phyloP scores from a whole-genome alignment of 2,329 filamentous ascomycete species.

The Exophiala lecanii-corni region DNA sequence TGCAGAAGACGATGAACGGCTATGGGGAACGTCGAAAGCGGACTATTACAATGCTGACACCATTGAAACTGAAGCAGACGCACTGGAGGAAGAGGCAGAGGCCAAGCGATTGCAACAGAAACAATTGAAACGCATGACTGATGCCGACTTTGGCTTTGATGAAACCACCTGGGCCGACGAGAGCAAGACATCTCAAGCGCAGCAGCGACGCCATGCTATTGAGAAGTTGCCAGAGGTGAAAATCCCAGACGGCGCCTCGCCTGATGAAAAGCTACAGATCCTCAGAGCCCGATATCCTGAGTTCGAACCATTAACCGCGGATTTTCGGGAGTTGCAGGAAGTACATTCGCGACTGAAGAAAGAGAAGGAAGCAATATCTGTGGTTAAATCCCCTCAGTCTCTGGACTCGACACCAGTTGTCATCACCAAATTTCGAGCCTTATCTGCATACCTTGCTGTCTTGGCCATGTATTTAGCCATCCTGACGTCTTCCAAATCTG shows the following conservation, averaged over 20 bases:
- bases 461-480: slow-evolving; percentile 93
- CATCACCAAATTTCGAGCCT: slow-evolving; percentile 69
- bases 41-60: slow-evolving; percentile 91
- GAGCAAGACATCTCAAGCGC: slow-evolving; percentile 42
- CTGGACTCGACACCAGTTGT: slow-evolving; percentile 46
- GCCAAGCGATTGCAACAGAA: slow-evolving; percentile 85
- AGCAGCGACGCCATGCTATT: slow-evolving; percentile 51
- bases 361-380: slow-evolving; percentile 55
- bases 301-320: slow-evolving; percentile 78
- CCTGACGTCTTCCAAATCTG: slow-evolving; percentile 67
- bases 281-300: slow-evolving; percentile 83
- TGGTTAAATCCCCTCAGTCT: slow-evolving; percentile 26
- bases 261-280: slow-evolving; percentile 69
- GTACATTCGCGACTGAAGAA: slow-evolving; percentile 55
- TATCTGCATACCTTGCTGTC: slow-evolving; percentile 80
- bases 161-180: slow-evolving; percentile 75
- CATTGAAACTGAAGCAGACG: slow-evolving; percentile 66
- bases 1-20: slow-evolving; percentile 57
- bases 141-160: slow-evolving; percentile 90
- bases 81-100: slow-evolving; percentile 86
- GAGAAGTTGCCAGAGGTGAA: slow-evolving; percentile 82
- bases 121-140: slow-evolving; percentile 80
- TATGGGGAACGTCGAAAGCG: slow-evolving; percentile 81
- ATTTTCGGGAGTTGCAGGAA: slow-evolving; percentile 67
- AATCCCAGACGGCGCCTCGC: slow-evolving; percentile 72